These are phyloP conservation scores for Dactylellina haptotyla DNA, from an alignment of 2,329 filamentous ascomycete genomes.

Conservation along the genomic window DNA sequence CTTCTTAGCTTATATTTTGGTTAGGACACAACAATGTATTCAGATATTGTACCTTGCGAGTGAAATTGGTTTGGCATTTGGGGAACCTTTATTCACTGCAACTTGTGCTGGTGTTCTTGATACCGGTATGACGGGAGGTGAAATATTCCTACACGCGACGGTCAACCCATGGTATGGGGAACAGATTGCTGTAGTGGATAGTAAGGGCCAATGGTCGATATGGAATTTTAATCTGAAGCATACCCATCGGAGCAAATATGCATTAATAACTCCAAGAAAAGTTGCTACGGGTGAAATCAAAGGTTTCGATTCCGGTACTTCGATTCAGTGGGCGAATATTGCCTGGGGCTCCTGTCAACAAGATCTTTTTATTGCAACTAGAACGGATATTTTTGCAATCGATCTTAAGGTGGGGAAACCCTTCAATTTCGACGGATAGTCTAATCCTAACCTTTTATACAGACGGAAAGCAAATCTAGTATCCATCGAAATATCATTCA, in stretches of 20 bases:
- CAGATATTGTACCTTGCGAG: conserved; percentile 24
- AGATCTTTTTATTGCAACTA: conserved; percentile 27
- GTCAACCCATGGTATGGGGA: conserved; percentile 39
- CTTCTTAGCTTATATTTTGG: conserved; percentile 26
- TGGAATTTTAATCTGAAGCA: conserved; percentile 28
- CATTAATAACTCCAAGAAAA: neutral
- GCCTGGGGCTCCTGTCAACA: conserved; percentile 30
- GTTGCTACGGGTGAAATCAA: conserved; percentile 7
- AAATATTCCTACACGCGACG: conserved; percentile 22
- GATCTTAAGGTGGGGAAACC: conserved; percentile 20
- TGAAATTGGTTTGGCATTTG: neutral
- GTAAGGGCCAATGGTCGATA: conserved; percentile 25
- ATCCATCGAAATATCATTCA: conserved; percentile 15
- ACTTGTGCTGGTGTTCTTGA: conserved; percentile 20
- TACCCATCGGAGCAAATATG: conserved; percentile 10
- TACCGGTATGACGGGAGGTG: conserved; percentile 8
- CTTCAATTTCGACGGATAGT: too few species aligned
- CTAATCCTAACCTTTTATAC: neutral
- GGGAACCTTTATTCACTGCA: conserved; percentile 8
- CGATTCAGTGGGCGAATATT: conserved; percentile 34
- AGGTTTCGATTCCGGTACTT: neutral
- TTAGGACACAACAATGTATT: conserved; percentile 28
- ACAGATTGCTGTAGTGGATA: conserved; percentile 30
- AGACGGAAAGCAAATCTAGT: conserved; percentile 15
- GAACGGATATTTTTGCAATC: conserved; percentile 32